phyloP scores from a whole-genome alignment of 2,329 filamentous ascomycete genomes.

The Cladosporium sp. region DNA sequence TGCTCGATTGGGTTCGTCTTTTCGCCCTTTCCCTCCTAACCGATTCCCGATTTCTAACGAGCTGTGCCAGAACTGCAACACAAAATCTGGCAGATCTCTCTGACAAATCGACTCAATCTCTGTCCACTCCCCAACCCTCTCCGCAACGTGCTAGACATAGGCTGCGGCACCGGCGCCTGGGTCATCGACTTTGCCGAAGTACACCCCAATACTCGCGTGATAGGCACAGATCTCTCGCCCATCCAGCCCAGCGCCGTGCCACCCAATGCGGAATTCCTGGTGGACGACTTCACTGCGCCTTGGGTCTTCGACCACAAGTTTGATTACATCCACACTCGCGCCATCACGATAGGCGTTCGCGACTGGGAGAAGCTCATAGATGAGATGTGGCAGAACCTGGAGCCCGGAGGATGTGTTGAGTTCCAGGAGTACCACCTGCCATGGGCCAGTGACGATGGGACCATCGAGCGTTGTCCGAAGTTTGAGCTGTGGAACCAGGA shows the following conservation, averaged over 20 bases:
- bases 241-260: conserved; percentile 48
- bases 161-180: conserved; percentile 45
- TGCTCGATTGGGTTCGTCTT: conserved; percentile 12
- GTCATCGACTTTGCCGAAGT: conserved; percentile 28
- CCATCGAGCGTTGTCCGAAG: conserved; percentile 1
- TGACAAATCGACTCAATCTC: conserved; percentile 17
- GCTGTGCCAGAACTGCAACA: conserved; percentile 14
- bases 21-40: too few species aligned
- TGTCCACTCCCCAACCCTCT: conserved; percentile 20
- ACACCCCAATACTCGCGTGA: conserved; percentile 29
- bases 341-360: conserved; percentile 42
- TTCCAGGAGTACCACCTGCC: conserved; percentile 14
- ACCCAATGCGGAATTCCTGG: conserved; percentile 44
- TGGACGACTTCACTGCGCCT: conserved; percentile 42
- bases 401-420: conserved; percentile 20
- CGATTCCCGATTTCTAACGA: too few species aligned
- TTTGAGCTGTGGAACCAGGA: conserved; percentile 3
- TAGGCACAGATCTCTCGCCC: conserved; percentile 39
- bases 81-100: conserved; percentile 12
- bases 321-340: conserved; percentile 41
- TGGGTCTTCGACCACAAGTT: conserved; percentile 37
- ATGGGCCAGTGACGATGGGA: conserved; percentile 13
- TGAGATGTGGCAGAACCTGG: conserved; percentile 14
- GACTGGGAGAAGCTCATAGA: conserved; percentile 35
- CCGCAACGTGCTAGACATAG: conserved; percentile 36